These are phyloP conservation scores for Fremontodendron californicum DNA, from an alignment of 345 rosid species.

Conservation along the genomic window DNA sequence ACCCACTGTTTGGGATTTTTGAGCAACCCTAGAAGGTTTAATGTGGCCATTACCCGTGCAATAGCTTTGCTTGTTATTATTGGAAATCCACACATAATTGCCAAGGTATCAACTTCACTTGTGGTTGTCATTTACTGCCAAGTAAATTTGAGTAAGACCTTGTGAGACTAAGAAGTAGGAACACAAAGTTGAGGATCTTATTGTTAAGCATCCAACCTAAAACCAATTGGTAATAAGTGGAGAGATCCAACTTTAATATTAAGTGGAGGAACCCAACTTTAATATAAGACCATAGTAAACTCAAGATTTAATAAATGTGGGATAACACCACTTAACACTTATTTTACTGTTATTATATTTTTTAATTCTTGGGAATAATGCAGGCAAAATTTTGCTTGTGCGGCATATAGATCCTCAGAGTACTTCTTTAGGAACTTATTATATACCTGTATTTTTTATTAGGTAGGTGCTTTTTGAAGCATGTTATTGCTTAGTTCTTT, in stretches of 20 bases:
- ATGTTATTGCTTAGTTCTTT: background rate
- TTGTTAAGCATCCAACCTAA: too few species aligned
- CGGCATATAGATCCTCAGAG: background rate
- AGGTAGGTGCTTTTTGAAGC: background rate
- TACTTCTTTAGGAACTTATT: background rate
- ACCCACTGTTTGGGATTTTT: conserved; percentile 68
- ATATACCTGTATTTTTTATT: background rate
- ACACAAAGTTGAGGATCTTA: background rate
- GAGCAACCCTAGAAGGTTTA: conserved; percentile 85
- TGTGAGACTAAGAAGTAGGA: background rate
- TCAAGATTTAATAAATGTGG: too few species aligned
- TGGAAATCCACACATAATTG: conserved; percentile 82
- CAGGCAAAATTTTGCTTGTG: background rate
- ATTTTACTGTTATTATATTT: background rate
- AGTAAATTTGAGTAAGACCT: background rate
- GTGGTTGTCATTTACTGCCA: background rate
- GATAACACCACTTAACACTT: too few species aligned
- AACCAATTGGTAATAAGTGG: too few species aligned
- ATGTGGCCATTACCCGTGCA: conserved; percentile 86
- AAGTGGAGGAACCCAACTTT: too few species aligned
- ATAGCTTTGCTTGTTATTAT: conserved; percentile 64
- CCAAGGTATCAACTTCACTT: conserved; percentile 46
- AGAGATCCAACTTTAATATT: too few species aligned
- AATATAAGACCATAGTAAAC: too few species aligned
- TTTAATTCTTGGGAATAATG: background rate